Base-by-base conservation (phyloP, 2,329 filamentous ascomycete species). In the Aspergillus pseudonomiae region DNA sequence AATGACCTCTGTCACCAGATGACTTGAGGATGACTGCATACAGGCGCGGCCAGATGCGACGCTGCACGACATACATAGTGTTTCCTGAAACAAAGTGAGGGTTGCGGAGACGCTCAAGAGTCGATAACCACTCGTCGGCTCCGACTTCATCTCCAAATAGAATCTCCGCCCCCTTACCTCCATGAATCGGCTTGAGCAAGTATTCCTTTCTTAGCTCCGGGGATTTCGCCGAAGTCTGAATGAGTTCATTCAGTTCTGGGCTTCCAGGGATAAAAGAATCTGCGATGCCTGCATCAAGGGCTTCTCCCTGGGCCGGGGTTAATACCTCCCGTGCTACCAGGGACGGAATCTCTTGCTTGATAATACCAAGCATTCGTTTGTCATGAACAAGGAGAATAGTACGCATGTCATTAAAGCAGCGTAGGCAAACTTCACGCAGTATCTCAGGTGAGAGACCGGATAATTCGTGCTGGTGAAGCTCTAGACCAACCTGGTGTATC, bases 311-410 rank as follows among this genome's bases (percentile, higher is more conserved):
- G 3, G 41, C 26, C 2, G 32, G 6, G 10, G 62, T 63, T 2
- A 76, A 39, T 0, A 74, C 58, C 0, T 68, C 60, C 19, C 65
- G 43, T 4, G 34, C 26, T 10, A 73, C 66, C 11, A 77, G 46
- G 9, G 26, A 26, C 10, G 60, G 34, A 1, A 68, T 30, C 19
- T 71, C 67, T 58, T 78, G 64, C 24, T 70, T 59, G 26, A 78
- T 65, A 39, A 80, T 66, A 7, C 76, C 72, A 5, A 78, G 64
- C 66, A 77, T 73, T 32, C 75, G 45, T 63, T 77, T 77, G 50
- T 78, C 75, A 43, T 77, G 74, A 3, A 70, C 68, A 2, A 78
- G 66, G 7, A 74, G 62, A 0, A 75, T 66, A 9, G 67, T 71
- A n/a, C 75, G 67, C 53, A 76, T 67, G 45, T 77, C 74, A 39